Percentiles rank a stretch among this genome's conserved stretches.
phyloP scores from a whole-genome alignment of 257 asterid species.

The Nicotiana undulata region DNA sequence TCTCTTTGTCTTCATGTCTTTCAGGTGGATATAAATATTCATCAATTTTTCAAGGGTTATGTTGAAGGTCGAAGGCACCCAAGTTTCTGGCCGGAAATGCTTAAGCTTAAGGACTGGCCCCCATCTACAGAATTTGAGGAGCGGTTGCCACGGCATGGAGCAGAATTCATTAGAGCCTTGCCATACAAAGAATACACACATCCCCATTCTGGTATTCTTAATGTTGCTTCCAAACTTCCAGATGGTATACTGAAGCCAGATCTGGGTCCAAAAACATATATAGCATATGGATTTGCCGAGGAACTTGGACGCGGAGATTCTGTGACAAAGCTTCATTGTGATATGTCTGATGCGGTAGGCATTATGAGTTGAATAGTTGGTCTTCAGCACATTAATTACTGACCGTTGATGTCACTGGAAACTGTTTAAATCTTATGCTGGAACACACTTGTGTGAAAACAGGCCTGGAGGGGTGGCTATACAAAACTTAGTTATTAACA shows the following conservation, averaged over 20 bases:
- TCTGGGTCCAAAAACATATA: constrained; percentile 65
- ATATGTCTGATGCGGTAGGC: constrained; percentile 62
- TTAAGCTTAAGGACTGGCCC: constrained; percentile 67
- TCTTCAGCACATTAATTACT: not conserved
- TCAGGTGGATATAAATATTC: constrained; percentile 46
- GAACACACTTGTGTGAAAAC: not conserved
- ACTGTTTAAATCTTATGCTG: not conserved
- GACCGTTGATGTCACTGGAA: not conserved
- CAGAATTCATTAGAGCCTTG: constrained; percentile 45
- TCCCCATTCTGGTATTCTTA: constrained; percentile 41
- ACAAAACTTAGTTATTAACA: not conserved
- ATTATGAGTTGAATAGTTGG: not conserved
- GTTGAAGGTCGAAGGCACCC: constrained; percentile 27
- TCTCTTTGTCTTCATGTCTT: constrained; percentile 8
- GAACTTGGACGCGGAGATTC: constrained; percentile 73
- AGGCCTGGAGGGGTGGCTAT: not conserved
- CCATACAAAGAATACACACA: constrained; percentile 63
- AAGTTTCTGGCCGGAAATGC: constrained; percentile 46
- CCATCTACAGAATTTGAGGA: constrained; percentile 35
- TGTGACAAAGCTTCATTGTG: constrained; percentile 69
- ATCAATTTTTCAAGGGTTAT: constrained; percentile 48
- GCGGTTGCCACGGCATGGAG: constrained; percentile 45
- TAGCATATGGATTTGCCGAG: constrained; percentile 51
- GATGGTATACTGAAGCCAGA: constrained; percentile 39
- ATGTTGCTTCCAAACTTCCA: constrained; percentile 43